Conservation (phyloP, 164 flowering plant genomes). For the Stephania yunnanensis region DNA sequence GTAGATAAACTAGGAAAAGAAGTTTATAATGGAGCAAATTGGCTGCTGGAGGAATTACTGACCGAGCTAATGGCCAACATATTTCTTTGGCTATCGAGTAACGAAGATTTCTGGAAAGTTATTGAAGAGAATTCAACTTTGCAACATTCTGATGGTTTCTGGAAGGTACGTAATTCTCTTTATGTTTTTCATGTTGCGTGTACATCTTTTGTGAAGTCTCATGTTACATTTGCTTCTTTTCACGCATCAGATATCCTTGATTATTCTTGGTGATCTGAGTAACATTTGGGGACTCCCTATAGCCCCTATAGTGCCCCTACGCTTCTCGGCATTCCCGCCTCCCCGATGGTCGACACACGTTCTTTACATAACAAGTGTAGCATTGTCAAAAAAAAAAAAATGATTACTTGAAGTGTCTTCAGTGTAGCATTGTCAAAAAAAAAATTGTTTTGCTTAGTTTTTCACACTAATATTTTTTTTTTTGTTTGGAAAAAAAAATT, state of each 20-base stretch:
- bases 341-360: too few relatives aligned
- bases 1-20: slow-evolving; percentile 41
- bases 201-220: not conserved
- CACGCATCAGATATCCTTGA: not conserved
- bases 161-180: slow-evolving; percentile 33
- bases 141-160: slow-evolving; percentile 19
- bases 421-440: too few relatives aligned
- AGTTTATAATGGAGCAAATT: slow-evolving; percentile 28
- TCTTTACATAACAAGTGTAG: too few relatives aligned
- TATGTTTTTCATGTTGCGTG: not conserved
- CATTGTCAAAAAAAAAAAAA: too few relatives aligned
- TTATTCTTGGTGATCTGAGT: too few relatives aligned
- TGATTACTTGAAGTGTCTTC: too few relatives aligned
- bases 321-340: too few relatives aligned
- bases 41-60: slow-evolving; percentile 38
- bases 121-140: slow-evolving; percentile 18
- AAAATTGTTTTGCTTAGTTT: too few relatives aligned
- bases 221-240: not conserved
- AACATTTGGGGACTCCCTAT: too few relatives aligned
- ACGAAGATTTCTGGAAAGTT: slow-evolving; percentile 30
- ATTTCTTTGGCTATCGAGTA: slow-evolving; percentile 37
- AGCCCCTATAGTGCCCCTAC: too few relatives aligned
- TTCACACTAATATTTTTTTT: too few relatives aligned
- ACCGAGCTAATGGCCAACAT: slow-evolving; percentile 38
- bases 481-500: too few relatives aligned